Evolutionary conservation across 208 protist genomes (phyloP).

Genomic region (Acanthamoeba healyi): DNA sequence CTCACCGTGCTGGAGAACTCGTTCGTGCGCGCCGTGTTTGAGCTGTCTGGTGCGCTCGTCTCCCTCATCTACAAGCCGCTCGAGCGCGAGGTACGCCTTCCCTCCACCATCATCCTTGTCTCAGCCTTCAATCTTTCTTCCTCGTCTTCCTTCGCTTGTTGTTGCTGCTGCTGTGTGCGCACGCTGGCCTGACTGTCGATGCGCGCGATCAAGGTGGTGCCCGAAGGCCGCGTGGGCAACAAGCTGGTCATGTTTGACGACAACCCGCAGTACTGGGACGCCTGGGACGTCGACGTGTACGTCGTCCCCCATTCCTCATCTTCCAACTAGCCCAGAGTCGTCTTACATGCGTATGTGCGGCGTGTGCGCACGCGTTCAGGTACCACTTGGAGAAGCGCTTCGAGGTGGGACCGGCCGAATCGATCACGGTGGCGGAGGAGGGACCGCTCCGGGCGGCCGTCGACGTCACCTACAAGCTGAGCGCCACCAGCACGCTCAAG

Average conservation of each 20-base stretch:
- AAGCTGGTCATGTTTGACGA: constrained; percentile 86
- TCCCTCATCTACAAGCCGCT: constrained; percentile 10
- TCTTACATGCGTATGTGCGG: neutral
- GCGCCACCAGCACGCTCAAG: neutral
- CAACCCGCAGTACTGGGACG: constrained; percentile 86
- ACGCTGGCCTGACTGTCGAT: too few species aligned
- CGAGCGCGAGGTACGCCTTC: constrained; percentile 25
- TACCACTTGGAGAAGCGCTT: constrained; percentile 38
- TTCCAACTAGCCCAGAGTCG: neutral
- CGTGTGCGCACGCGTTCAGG: neutral
- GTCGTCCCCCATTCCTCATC: neutral
- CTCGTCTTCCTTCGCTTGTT: neutral
- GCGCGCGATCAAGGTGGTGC: neutral
- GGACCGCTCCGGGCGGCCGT: constrained; percentile 77
- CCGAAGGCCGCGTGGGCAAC: constrained; percentile 76
- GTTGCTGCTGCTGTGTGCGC: neutral
- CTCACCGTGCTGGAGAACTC: constrained; percentile 27
- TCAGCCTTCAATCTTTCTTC: neutral
- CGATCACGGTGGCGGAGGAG: constrained; percentile 58
- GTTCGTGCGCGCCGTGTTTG: neutral
- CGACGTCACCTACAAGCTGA: constrained; percentile 33
- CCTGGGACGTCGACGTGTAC: constrained; percentile 86
- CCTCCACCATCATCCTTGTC: neutral
- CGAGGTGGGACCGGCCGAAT: constrained; percentile 12
- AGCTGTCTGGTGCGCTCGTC: neutral